Evolutionary conservation across 2,329 filamentous ascomycete species (phyloP), one percentile per base, ranked within the genome.

Genomic region (Cyanodermella asteris): DNA sequence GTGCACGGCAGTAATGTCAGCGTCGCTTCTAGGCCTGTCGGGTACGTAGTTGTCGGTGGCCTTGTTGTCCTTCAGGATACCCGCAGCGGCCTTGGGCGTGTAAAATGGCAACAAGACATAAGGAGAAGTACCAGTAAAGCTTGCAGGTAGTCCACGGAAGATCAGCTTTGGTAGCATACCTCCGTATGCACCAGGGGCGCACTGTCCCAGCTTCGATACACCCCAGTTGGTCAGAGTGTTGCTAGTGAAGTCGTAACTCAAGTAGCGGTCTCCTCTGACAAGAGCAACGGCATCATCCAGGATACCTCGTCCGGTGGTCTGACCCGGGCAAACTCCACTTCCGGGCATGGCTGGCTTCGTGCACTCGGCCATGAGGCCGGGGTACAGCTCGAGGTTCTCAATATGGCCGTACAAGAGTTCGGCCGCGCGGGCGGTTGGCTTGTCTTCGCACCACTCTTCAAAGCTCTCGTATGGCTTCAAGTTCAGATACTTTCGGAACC

Each of bases 141-240:
- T 49, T 7, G 43, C 47, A 1, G 57, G 57, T 7, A 62, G 44
- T 7, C 46, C 55, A 29, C 45, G 48, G 39, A 58, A 56, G 5
- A 62, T 29, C 2, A 56, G 31, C 19, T 43, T 40, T 1, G 50
- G 49, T 2, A 61, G 38, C 30, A 60, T 49, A 13, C 54, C 54
- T 14, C 56, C 53, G 32, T 59, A 58, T 4, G 50, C 38, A 7
- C n/a, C n/a, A n/a, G n/a, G n/a, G n/a, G n/a, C n/a, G n/a, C n/a
- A n/a, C n/a, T n/a, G n/a, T n/a, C n/a, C n/a, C n/a, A n/a, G n/a
- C n/a, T n/a, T n/a, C n/a, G n/a, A n/a, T n/a, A n/a, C n/a, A 12
- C 78, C 78, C 77, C 77, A 91, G 48, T 78, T 81, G 2, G 78
- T 90, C 23, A 90, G 49, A 36, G 69, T 66, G 6, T 66, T 62